Percentiles rank a stretch among this genome's conserved stretches.
Evolutionary conservation across 805 yeast genomes (phyloP).

Genomic region (Candida yuanshanica): DNA sequence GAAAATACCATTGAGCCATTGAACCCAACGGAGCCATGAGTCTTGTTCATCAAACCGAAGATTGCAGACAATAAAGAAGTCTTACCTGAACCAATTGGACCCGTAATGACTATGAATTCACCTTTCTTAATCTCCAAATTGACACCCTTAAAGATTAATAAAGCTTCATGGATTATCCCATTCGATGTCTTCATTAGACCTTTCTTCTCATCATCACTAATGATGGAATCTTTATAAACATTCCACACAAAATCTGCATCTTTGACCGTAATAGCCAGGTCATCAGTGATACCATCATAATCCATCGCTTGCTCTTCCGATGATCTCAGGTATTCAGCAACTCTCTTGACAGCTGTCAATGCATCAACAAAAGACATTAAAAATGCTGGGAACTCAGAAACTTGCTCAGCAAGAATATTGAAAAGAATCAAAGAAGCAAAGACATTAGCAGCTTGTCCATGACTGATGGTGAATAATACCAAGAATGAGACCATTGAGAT

Average conservation of each 20-base stretch:
- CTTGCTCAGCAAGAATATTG: slow-evolving; percentile 51
- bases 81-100: slow-evolving; percentile 81
- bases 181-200: background rate
- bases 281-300: slow-evolving; percentile 16
- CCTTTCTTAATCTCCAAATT: slow-evolving; percentile 51
- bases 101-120: slow-evolving; percentile 70
- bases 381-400: slow-evolving; percentile 53
- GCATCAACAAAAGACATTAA: slow-evolving; percentile 58
- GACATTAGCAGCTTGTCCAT: slow-evolving; percentile 49
- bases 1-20: slow-evolving; percentile 46
- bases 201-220: background rate
- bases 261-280: slow-evolving; percentile 41
- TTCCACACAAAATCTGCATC: slow-evolving; percentile 66
- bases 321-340: slow-evolving; percentile 46
- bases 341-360: slow-evolving; percentile 48
- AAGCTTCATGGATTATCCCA: slow-evolving; percentile 7
- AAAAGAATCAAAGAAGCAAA: slow-evolving; percentile 67
- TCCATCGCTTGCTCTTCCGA: too few relatives aligned
- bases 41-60: slow-evolving; percentile 64
- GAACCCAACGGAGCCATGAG: slow-evolving; percentile 39
- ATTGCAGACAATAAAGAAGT: slow-evolving; percentile 64
- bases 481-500: slow-evolving; percentile 50
- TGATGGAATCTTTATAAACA: slow-evolving; percentile 25
- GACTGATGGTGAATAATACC: slow-evolving; percentile 29
- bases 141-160: slow-evolving; percentile 32